Evolutionary conservation across 2,329 filamentous ascomycete species (phyloP), one percentile per base, ranked within the genome.

Genomic region (Penicillium sp.): DNA sequence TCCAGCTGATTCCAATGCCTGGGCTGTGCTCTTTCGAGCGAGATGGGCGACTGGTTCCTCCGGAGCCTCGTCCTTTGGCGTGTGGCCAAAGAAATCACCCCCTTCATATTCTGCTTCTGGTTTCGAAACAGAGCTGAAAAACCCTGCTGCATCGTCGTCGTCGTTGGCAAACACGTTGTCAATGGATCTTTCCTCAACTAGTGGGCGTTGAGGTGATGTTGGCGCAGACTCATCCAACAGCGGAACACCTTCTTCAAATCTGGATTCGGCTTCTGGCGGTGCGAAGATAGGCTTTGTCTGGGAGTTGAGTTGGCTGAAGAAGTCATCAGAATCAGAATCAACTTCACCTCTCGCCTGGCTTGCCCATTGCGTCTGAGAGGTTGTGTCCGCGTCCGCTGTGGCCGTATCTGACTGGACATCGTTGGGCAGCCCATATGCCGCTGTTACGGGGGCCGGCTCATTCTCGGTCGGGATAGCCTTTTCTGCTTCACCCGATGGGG

Each of bases 181-280:
- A 11, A 69, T 60, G 7, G 50, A 53, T 41, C 49, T 53, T 25
- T 61, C 52, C 25, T 60, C 57, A 12, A 65, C 64, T 3, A 56
- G 51, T 34, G 70, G 58, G 2, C 63, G 47, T 19, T 59, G 54
- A 6, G 51, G 49, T 3, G 63, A 61, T 11, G 54, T 55, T 22
- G 64, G 51, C 25, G 50, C 31, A 38, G 41, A 72, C 66, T 73
- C 59, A 82, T 81, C 51, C 33, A 73, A 49, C 31, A 89, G 68
- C 1, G 86, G 85, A 4, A 89, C 51, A 0, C 86, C 86, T 69
- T 89, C 86, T 50, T 87, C 84, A 55, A 79, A 89, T 37, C 86
- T 80, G 19, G 80, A 78, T 22, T 85, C 79, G 1, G 71, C 64
- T 40, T 75, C 72, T 11, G 64, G 63, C 12, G 65, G 65, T 10